phyloP scores from a whole-genome alignment of 192 early-diverging fungal species.

The Dissophora ornata region DNA sequence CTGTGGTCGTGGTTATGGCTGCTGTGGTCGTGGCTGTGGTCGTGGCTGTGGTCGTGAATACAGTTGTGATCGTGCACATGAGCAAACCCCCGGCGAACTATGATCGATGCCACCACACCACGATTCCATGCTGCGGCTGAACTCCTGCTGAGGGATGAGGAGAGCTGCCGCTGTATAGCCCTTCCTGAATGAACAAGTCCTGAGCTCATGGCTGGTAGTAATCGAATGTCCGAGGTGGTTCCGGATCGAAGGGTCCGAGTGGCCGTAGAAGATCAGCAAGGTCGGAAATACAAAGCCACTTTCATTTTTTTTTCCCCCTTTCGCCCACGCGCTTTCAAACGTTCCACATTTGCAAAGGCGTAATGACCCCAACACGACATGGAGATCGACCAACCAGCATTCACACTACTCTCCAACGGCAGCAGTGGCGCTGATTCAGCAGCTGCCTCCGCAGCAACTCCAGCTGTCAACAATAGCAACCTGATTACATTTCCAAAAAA shows the following conservation, averaged over 20 bases:
- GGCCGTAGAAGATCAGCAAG: no score
- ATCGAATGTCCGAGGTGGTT: background rate
- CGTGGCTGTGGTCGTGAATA: conserved; percentile 29
- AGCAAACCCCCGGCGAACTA: conserved; percentile 3
- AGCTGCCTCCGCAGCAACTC: background rate
- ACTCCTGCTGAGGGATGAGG: background rate
- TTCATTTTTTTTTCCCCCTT: no score
- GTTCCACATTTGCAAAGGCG: background rate
- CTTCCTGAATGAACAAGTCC: conserved; percentile 17
- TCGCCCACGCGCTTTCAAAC: no score
- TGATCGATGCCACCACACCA: background rate
- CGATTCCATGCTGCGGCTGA: background rate
- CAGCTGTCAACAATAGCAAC: background rate
- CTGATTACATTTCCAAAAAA: conserved; percentile 6
- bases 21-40: conserved; percentile 15
- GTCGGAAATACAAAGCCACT: no score
- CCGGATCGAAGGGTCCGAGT: background rate
- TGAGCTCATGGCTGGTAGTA: background rate
- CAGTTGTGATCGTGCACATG: conserved; percentile 45
- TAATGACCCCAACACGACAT: background rate
- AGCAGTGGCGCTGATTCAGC: background rate
- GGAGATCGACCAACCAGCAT: conserved; percentile 11
- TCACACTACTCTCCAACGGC: background rate
- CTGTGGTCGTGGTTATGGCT: conserved; percentile 19
- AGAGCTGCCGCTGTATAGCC: background rate